A percentile compares a stretch with the other conserved stretches of the same genome.
Evolutionary conservation across 148 eudicot species (phyloP).

Genomic region (Amaranthus cruentus): DNA sequence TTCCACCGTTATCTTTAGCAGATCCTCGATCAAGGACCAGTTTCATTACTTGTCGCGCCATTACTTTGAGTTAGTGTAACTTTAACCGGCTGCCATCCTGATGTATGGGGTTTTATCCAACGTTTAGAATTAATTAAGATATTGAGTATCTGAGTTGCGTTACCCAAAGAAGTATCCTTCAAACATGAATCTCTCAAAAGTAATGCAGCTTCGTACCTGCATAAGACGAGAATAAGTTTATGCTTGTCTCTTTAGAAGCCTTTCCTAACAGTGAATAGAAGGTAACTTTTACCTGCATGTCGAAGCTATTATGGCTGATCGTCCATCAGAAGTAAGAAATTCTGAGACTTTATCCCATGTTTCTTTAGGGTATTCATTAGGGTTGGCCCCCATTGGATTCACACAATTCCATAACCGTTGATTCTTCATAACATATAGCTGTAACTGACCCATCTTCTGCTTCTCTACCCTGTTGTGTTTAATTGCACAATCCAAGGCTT

Average conservation of each 20-base stretch:
- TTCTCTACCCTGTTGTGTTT: conserved; percentile 61
- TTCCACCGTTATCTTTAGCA: conserved; percentile 6
- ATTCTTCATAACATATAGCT: conserved; percentile 61
- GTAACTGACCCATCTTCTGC: conserved; percentile 47
- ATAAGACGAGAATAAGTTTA: conserved; percentile 1
- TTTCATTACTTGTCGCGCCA: conserved; percentile 33
- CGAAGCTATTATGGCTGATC: conserved; percentile 51
- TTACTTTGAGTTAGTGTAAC: conserved; percentile 44
- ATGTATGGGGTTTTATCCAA: conserved; percentile 60
- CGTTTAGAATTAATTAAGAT: conserved; percentile 49
- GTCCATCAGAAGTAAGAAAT: conserved; percentile 63
- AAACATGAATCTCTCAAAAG: conserved; percentile 61
- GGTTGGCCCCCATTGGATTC: conserved; percentile 59
- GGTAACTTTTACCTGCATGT: conserved; percentile 51
- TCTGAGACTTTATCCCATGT: conserved; percentile 67
- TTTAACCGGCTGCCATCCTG: conserved; percentile 87
- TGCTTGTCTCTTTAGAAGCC: not conserved
- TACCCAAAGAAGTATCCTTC: conserved; percentile 57
- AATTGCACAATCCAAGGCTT: conserved; percentile 70
- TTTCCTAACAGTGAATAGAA: not conserved
- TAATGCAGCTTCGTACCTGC: conserved; percentile 85
- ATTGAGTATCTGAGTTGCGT: conserved; percentile 63
- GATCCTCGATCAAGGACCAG: conserved; percentile 31
- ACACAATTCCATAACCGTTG: conserved; percentile 68
- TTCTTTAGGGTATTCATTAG: conserved; percentile 43